Conservation (phyloP, 192 early-diverging fungal genomes). For the Gigaspora rosea region DNA sequence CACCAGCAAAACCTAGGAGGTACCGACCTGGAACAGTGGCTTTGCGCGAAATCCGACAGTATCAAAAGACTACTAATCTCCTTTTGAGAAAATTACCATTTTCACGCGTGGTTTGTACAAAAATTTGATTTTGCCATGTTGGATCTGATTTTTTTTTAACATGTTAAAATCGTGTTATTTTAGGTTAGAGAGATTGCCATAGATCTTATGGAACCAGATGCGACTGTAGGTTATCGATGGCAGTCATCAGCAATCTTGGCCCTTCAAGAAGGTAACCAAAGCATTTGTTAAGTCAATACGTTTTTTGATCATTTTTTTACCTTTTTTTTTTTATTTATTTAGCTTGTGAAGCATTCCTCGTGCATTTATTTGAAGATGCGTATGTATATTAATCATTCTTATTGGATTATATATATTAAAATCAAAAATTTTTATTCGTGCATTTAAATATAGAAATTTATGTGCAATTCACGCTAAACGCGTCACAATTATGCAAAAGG, state of each 20-base stretch:
- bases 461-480: conserved; percentile 94
- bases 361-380: conserved; percentile 90
- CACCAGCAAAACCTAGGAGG: conserved; percentile 31
- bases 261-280: conserved; percentile 59
- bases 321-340: background rate
- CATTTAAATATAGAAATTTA: conserved; percentile 60
- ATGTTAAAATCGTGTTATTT: background rate
- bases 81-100: conserved; percentile 87
- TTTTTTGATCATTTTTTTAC: background rate
- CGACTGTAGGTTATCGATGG: conserved; percentile 61
- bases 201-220: conserved; percentile 46
- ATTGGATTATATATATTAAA: background rate
- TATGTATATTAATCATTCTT: conserved; percentile 40
- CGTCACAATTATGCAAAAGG: conserved; percentile 90
- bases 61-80: conserved; percentile 80
- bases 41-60: conserved; percentile 80
- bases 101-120: conserved; percentile 65
- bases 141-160: background rate
- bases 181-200: conserved; percentile 67
- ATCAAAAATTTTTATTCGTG: background rate
- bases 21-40: conserved; percentile 80
- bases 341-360: conserved; percentile 77
- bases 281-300: background rate
- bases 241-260: conserved; percentile 77
- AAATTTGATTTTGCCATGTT: conserved; percentile 10